Conservation (phyloP, 345 rosid genomes). For the Gynandropsis gynandra region DNA sequence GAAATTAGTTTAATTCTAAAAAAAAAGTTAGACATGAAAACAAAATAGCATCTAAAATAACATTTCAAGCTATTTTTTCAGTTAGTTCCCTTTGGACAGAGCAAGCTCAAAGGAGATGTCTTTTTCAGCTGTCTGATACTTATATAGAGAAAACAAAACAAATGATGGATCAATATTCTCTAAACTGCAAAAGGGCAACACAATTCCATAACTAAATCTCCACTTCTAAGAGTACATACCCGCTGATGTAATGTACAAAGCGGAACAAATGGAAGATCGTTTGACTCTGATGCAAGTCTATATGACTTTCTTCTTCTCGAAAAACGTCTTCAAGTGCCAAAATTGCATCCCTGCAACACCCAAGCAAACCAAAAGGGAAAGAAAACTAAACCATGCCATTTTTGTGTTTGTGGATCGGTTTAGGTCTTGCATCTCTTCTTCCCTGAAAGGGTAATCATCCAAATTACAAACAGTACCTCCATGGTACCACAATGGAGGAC, state of each 20-base stretch:
- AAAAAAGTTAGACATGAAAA: constrained; percentile 6
- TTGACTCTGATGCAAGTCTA: constrained; percentile 25
- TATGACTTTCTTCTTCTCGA: constrained; percentile 90
- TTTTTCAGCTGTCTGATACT: no score
- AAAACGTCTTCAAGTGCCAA: constrained; percentile 88
- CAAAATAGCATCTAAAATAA: no score
- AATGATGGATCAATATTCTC: no score
- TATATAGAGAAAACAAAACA: no score
- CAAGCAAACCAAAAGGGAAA: constrained; percentile 66
- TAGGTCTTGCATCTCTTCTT: constrained; percentile 86
- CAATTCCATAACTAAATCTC: constrained; percentile 3
- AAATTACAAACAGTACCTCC: background rate
- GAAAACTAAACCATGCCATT: constrained; percentile 75
- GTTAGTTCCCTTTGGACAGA: no score
- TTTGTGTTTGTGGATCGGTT: constrained; percentile 58
- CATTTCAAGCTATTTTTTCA: no score
- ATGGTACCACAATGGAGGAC: background rate
- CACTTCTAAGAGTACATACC: constrained; percentile 5
- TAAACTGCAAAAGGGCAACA: background rate
- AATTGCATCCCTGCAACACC: constrained; percentile 83
- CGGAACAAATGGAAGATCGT: constrained; percentile 12
- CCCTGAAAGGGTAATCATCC: constrained; percentile 38
- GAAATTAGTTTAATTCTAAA: no score
- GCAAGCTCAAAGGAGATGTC: no score
- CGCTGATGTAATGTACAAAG: constrained; percentile 24